Base-by-base conservation (phyloP, 2,329 filamentous ascomycete genomes). In the Beauveria australis region DNA sequence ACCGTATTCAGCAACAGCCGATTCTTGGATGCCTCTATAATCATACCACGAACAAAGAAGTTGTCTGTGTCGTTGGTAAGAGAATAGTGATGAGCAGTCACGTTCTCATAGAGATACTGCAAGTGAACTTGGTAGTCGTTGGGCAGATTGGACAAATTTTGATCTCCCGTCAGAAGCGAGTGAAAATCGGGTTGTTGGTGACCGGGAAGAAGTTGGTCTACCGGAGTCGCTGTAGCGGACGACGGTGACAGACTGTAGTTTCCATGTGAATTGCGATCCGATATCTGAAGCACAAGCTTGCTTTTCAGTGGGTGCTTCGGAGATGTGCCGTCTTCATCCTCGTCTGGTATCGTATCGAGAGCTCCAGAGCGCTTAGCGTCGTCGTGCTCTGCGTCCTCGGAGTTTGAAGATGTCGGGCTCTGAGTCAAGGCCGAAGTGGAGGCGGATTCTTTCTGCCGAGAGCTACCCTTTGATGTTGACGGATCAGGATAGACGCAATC, bases 401-500 rank as follows among this genome's bases (percentile, higher is more conserved):
- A 80, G 3, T 81, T 82, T 22, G 83, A 85, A 44, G 75, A 77
- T 2, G 79, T 80, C 63, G 81, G 84, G 28, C 74, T 70, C 57
- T 76, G 75, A 63, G 77, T 76, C 51, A 74, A 73, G 2, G 70
- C 63, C 37, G 67, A 40, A 61, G 67, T 51, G 53, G 64, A 44
- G n/a, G 81, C 77, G 64, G 75, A 79, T 24, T 71, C 67, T 65
- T 73, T 70, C 72, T 65, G 49, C 68, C 65, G 30, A 63, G 60
- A 53, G 73, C 66, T 26, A 37, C 75, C 71, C 64, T 79, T 81
- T 44, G 76, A 67, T 10, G 75, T 71, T 52, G 84, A 76, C 33
- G 86, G 79, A 53, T 93, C 91, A 3, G 94, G 93, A 72, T 97
- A 99, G 62, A 89, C 81, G 72, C 94, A 99, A 65, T 96, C 91